Evolutionary conservation across 164 flowering plant species (phyloP), one percentile per base, ranked within the genome.

Genomic region (Cinnamomum micranthum): DNA sequence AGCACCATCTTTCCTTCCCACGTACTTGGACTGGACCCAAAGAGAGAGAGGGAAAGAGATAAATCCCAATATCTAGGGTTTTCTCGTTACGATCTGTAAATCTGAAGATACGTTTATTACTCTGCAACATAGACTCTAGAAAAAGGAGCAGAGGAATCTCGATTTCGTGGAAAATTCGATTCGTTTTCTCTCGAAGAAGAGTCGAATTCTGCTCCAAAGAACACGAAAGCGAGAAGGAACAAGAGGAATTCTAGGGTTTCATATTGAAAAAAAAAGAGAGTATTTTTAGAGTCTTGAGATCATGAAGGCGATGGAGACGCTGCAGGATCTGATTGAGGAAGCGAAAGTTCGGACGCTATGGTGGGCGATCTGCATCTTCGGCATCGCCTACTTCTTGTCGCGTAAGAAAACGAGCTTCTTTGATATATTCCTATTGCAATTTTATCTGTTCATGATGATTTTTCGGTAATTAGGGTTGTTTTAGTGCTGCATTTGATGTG

Each of bases 271-370:
- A 70, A 19, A 66, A 70, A 19, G 28, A 62, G 28, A 14, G 2
- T 19, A 27, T 59, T 68, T 58, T 22, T 65, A 55, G 67, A 68
- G 60, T 22, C 47, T 11, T 58, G 79, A 31, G 17, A 81, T 47
- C 59, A 94, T 83, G 97, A 92, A 82, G 85, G 78, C 86, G 58
- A 90, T 91, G 94, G 89, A 86, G 86, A 85, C 82, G 20, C 58
- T 96, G 68, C 86, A 89, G 66, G 99, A 96, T 94, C 97, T 96
- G 79, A 87, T 96, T 68, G 92, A 92, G 75, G 99, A 96, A 81
- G 92, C 86, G 17, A 94, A 92, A 79, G 65, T 87, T 73, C 93
- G 99, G 60, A 83, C 92, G 52, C 86, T 92, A 10, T 91, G 91
- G 85, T 94, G 99, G 99, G 89, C 84, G 63, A 52, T 96, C 17